Evolutionary conservation across 257 asterid species (phyloP).

Genomic region (Vinca minor): DNA sequence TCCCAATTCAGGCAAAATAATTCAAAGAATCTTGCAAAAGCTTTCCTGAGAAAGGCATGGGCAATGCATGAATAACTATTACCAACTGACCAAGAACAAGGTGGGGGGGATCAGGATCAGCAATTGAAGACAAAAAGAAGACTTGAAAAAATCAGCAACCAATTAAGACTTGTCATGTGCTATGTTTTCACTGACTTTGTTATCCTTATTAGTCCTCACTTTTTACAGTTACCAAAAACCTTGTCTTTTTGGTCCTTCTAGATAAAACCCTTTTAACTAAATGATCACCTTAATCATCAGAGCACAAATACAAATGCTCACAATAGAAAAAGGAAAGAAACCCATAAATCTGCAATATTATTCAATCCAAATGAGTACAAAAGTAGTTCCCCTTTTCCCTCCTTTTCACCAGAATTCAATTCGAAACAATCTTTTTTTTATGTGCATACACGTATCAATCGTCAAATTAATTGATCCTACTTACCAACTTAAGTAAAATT

Average conservation of each 20-base stretch:
- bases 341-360: conserved; percentile 25
- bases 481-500: too few relatives aligned
- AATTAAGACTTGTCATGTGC: conserved; percentile 38
- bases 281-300: conserved; percentile 39
- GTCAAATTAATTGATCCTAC: too few relatives aligned
- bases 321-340: conserved; percentile 3
- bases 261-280: conserved; percentile 26
- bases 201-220: conserved; percentile 17
- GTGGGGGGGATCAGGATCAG: too few relatives aligned
- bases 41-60: conserved; percentile 29
- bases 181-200: conserved; percentile 24
- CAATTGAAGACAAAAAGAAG: conserved; percentile 30
- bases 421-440: too few relatives aligned
- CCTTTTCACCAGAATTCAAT: too few relatives aligned
- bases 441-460: too few relatives aligned
- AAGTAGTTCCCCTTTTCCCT: conserved; percentile 16
- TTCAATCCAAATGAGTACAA: conserved; percentile 29
- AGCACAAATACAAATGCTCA: conserved; percentile 21
- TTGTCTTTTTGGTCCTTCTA: conserved; percentile 29
- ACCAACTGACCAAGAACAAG: conserved; percentile 19
- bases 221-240: conserved; percentile 18
- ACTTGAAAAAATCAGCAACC: conserved; percentile 22
- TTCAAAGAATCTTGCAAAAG: conserved; percentile 12
- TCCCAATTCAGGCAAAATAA: conserved; percentile 24
- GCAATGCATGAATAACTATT: conserved; percentile 32